A percentile compares a stretch with the other conserved stretches of the same genome.
These are phyloP conservation scores for Fraxinus greggii DNA, from an alignment of 305 asterid genomes.

Conservation along the genomic window DNA sequence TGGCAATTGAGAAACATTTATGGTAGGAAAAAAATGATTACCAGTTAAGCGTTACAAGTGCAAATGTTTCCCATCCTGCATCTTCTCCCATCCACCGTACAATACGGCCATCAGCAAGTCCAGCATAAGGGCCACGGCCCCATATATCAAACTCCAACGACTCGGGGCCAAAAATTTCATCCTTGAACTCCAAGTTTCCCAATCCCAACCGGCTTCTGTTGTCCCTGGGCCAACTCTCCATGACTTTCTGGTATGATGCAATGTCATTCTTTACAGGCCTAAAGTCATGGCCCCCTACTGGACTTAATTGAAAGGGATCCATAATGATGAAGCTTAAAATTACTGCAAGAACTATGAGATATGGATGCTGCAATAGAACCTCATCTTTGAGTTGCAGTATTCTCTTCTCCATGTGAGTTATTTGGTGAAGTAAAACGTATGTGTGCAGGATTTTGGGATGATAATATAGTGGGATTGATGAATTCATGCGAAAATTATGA, in stretches of 20 bases:
- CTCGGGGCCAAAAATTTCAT: slow-evolving; percentile 78
- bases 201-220: slow-evolving; percentile 60
- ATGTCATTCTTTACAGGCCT: slow-evolving; percentile 68
- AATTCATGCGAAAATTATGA: slow-evolving; percentile 43
- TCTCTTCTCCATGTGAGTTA: slow-evolving; percentile 55
- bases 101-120: slow-evolving; percentile 80
- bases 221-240: slow-evolving; percentile 72
- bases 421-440: background rate
- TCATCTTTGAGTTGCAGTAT: slow-evolving; percentile 33
- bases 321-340: slow-evolving; percentile 44
- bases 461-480: slow-evolving; percentile 23
- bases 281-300: slow-evolving; percentile 69
- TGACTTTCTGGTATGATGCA: slow-evolving; percentile 62
- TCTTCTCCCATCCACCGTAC: slow-evolving; percentile 91
- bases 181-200: slow-evolving; percentile 62
- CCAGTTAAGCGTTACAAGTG: slow-evolving; percentile 69
- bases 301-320: slow-evolving; percentile 80
- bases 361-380: slow-evolving; percentile 50
- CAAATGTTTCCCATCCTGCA: slow-evolving; percentile 84
- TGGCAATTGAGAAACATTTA: background rate
- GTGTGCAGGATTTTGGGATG: slow-evolving; percentile 5
- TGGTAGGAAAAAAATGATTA: slow-evolving; percentile 28
- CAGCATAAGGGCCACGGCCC: slow-evolving; percentile 85
- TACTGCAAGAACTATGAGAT: slow-evolving; percentile 36
- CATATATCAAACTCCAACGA: slow-evolving; percentile 69